Base-by-base conservation (phyloP, 768 basidiomycete genomes). In the Lyophyllum shimeji region DNA sequence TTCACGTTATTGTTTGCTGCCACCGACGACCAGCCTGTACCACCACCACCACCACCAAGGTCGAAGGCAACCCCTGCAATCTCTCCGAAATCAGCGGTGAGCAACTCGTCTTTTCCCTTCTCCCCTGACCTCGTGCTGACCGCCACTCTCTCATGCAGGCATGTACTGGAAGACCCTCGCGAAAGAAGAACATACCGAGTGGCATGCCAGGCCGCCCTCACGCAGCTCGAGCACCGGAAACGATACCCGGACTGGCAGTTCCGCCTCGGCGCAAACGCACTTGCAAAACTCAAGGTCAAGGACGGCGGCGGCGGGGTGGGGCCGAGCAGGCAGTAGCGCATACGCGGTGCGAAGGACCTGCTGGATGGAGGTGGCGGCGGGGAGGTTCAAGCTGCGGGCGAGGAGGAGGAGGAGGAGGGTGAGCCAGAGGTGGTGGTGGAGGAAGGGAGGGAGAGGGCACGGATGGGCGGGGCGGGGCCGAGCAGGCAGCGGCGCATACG, bases 11-110 rank as follows among this genome's bases (percentile, higher is more conserved):
- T 61, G 45, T 64, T 43, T 8, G 31, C 46, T 18, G 46, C 44
- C 18, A 45, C 44, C 8, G n/a, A n/a, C 56, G 23, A 11, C 57
- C 29, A 55, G 49, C 57, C 56, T 3, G 34, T 13, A 7, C 40
- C 42, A 40, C 45, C 65, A 63, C 56, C 63, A 57, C 63, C n/a
- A 85, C 89, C 2, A 86, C 82, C 34, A 83, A 84, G 68, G 89
- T 90, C 51, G 89, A 91, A 64, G 89, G 88, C 0, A 91, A 89
- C 61, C 88, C 89, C 60, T 86, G 86, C 65, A 86, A 83, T 7
- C 77, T 91, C 49, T 89, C 87, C 58, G 91, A 91, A 76, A 90
- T 91, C 63, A 88, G 90, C 56, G 90, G 89, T 86, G n/a, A n/a
- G n/a, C 62, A 55, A 77, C 46, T 27, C 45, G 39, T 46, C 29